Percentiles rank a stretch among this genome's conserved stretches.
phyloP scores from a whole-genome alignment of 2,329 filamentous ascomycete genomes.

The Neonectria faginata region DNA sequence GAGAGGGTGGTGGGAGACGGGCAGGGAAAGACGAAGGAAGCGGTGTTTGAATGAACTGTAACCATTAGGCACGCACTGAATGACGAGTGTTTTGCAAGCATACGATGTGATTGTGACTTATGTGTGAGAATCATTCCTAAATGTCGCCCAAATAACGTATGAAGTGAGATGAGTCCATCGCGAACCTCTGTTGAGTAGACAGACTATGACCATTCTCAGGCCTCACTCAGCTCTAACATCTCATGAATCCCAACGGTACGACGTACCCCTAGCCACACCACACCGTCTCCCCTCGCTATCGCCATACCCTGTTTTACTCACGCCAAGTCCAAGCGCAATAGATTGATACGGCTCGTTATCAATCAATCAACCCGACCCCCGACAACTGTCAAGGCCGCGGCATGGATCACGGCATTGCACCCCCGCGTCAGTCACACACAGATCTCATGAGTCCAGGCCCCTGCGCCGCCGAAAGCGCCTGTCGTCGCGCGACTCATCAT shows the following conservation, averaged over 20 bases:
- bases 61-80: constrained; percentile 25
- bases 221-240: too few relatives aligned
- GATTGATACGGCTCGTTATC: constrained; percentile 1
- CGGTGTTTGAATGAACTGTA: constrained; percentile 33
- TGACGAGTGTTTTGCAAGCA: constrained; percentile 31
- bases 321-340: background rate
- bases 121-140: background rate
- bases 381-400: too few relatives aligned
- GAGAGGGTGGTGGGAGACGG: constrained; percentile 3
- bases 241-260: too few relatives aligned
- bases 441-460: background rate
- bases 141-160: background rate
- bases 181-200: too few relatives aligned
- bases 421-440: background rate
- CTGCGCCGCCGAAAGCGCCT: background rate
- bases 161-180: background rate
- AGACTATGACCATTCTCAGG: background rate
- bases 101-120: background rate
- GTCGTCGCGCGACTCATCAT: background rate
- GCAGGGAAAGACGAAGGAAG: constrained; percentile 24
- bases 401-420: background rate
- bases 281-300: too few relatives aligned
- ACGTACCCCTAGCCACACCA: background rate
- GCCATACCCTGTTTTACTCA: too few relatives aligned
- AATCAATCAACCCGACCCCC: constrained; percentile 3